Evolutionary conservation across 345 rosid genomes (phyloP).

Genomic region (Populus ilicifolia): DNA sequence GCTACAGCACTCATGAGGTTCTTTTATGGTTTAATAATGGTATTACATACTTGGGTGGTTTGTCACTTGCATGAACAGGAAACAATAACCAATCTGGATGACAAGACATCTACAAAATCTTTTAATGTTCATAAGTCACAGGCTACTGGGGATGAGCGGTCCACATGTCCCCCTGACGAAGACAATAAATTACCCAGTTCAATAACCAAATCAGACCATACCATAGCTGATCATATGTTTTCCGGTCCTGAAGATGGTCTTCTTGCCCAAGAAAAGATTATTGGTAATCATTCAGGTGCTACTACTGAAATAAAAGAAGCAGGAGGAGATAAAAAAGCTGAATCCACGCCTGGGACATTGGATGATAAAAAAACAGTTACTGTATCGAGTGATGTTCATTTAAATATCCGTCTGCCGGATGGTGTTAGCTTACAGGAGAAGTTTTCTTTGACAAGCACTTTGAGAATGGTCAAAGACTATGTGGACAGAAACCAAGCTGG

Average conservation of each 20-base stretch:
- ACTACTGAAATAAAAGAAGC: constrained; percentile 15
- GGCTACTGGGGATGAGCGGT: constrained; percentile 22
- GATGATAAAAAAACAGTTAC: constrained; percentile 13
- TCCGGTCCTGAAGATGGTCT: constrained; percentile 19
- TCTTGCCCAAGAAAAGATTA: constrained; percentile 18
- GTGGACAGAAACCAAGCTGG: constrained; percentile 55
- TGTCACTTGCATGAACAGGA: constrained; percentile 19
- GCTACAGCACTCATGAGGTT: not conserved
- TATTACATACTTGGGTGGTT: not conserved
- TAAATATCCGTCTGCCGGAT: constrained; percentile 68
- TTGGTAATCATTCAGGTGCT: constrained; percentile 20
- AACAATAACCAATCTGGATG: constrained; percentile 15
- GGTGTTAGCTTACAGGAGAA: constrained; percentile 65
- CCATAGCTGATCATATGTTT: constrained; percentile 23
- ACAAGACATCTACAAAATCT: constrained; percentile 30
- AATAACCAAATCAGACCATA: constrained; percentile 16
- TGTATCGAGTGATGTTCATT: constrained; percentile 48
- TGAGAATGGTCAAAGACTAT: constrained; percentile 65
- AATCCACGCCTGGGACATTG: constrained; percentile 7
- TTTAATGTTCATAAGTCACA: constrained; percentile 10
- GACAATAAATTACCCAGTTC: constrained; percentile 25
- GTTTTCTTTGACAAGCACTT: constrained; percentile 49
- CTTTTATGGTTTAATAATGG: constrained; percentile 12
- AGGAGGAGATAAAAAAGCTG: constrained; percentile 22
- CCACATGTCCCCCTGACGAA: constrained; percentile 22